phyloP scores from a whole-genome alignment of 2,329 filamentous ascomycete species.

The Colletotrichum scovillei region DNA sequence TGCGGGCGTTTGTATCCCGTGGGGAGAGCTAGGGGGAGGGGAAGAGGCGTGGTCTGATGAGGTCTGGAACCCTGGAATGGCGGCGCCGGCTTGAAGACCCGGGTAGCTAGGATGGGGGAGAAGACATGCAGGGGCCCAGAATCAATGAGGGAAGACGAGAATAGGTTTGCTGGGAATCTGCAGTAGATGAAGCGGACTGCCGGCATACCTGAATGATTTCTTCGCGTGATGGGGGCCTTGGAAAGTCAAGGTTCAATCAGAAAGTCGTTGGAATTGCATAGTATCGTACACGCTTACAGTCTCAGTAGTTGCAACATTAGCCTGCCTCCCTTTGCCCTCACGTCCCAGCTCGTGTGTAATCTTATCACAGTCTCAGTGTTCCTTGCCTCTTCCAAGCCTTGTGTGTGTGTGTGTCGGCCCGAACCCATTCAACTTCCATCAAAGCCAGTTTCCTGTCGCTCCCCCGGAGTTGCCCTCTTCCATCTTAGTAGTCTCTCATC shows the following conservation, averaged over 20 bases:
- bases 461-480: not conserved
- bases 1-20: not conserved
- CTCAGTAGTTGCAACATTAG: not conserved
- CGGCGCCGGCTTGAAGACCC: not conserved
- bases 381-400: no score
- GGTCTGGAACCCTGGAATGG: not conserved
- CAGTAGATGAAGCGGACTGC: not conserved
- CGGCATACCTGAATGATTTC: not conserved
- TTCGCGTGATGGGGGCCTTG: not conserved
- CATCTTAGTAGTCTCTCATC: conserved; percentile 33
- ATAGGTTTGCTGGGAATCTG: not conserved
- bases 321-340: not conserved
- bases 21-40: not conserved
- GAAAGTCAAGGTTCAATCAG: no score
- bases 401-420: not conserved
- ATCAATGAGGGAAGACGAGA: not conserved
- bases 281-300: not conserved
- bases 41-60: not conserved
- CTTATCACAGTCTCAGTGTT: no score
- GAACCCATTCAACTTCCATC: not conserved
- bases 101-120: not conserved
- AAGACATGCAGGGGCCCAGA: not conserved
- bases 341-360: no score
- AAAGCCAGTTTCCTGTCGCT: not conserved
- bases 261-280: not conserved